Evolutionary conservation across 495 filamentous ascomycete genomes (phyloP), one percentile per base, ranked within the genome.

Genomic region (Rusavskia elegans): DNA sequence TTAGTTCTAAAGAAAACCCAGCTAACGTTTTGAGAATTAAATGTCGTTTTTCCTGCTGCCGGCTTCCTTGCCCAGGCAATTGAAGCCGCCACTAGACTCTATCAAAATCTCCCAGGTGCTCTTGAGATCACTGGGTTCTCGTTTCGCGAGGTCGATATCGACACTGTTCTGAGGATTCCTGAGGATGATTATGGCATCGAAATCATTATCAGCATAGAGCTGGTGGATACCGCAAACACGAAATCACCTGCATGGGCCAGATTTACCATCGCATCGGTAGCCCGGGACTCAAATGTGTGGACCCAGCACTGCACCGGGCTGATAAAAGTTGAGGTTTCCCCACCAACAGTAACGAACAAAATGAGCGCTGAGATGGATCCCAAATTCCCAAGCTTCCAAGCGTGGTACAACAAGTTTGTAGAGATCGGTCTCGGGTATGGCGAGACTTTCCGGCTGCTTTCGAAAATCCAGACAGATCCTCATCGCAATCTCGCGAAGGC

Each of bases 11-110:
- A 42, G 40, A 42, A 20, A 42, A 20, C 40, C 40, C 17, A 1
- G 40, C 40, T 42, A 20, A 42, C 40, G 40, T 19, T 42, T 2
- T 42, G 40, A 20, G 1, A 19, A 42, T 19, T 14, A 0, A 62
- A 70, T 19, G 64, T 71, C 10, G 56, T 78, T 4, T 76, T 74
- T 45, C 74, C 76, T 2, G 63, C 73, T 51, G 72, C 79, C 2
- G 76, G 75, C 2, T 82, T 76, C 53, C 55, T 83, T 45, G 63
- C 69, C 10, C 81, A 81, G 71, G 79, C 74, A 1, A 62, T 82
- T 1, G 80, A 84, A 55, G 77, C 77, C 0, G 57, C 66, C 32
- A 53, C 60, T 7, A 68, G 75, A 38, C 20, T 48, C 14, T 35
- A 29, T 17, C 45, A 27, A 27, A 1, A 30, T 42, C 16, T 42